phyloP scores from a whole-genome alignment of 1,139 yeast genomes.

The Lodderomyces jiufengensis region DNA sequence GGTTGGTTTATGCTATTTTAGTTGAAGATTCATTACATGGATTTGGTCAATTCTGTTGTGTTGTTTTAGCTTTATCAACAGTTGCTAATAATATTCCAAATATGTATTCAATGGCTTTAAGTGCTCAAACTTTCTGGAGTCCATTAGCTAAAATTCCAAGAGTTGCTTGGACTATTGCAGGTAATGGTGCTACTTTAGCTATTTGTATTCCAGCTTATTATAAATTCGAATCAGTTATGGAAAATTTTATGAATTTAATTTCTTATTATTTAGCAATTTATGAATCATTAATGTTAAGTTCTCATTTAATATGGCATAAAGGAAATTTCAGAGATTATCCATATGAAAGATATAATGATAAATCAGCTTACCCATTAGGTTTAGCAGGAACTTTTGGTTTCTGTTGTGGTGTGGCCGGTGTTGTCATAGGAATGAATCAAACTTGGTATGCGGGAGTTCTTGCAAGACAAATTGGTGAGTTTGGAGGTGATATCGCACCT shows the following conservation, averaged over 20 bases:
- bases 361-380: constrained; percentile 64
- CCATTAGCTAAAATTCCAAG: constrained; percentile 72
- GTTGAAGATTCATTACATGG: constrained; percentile 79
- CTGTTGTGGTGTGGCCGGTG: constrained; percentile 82
- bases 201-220: constrained; percentile 86
- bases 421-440: constrained; percentile 82
- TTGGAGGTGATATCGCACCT: constrained; percentile 86
- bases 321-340: constrained; percentile 60
- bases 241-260: constrained; percentile 83
- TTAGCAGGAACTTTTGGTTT: constrained; percentile 74
- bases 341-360: constrained; percentile 57
- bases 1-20: constrained; percentile 72
- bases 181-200: constrained; percentile 75
- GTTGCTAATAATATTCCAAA: constrained; percentile 90
- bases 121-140: constrained; percentile 82
- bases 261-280: constrained; percentile 90
- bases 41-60: constrained; percentile 88
- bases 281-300: constrained; percentile 65
- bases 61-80: constrained; percentile 75
- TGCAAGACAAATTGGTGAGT: constrained; percentile 57
- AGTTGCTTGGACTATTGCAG: constrained; percentile 72
- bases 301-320: constrained; percentile 73
- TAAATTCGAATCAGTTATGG: constrained; percentile 67
- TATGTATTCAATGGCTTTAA: constrained; percentile 83
- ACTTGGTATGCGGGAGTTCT: constrained; percentile 76